Evolutionary conservation across 2,329 filamentous ascomycete genomes (phyloP), one percentile per base, ranked within the genome.

Genomic region (Beauveria sp.): DNA sequence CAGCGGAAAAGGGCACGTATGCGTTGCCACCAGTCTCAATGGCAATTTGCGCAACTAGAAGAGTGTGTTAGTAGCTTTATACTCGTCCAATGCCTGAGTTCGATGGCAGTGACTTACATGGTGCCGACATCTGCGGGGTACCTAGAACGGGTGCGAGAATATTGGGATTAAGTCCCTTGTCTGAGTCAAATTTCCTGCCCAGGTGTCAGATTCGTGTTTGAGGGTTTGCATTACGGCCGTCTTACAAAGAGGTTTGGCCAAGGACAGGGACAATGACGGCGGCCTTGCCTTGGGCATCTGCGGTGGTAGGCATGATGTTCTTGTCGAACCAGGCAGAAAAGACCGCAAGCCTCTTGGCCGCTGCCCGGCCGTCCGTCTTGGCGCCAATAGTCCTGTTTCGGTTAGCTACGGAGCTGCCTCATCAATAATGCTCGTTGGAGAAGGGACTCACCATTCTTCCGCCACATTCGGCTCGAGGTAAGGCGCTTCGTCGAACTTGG

Each of bases 311-410:
- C 61, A 71, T 66, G 61, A 75, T 62, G 5, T 67, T 66, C 24
- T 68, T 22, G 22, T 65, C 55, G 61, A 76, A 75, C 74, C 74
- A 76, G 22, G 63, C 51, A 9, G 63, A 66, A 53, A 73, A 74
- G 1, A 71, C 62, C 1, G 63, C 47, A 3, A 75, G 63, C 18
- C 70, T 69, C 38, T 60, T 53, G 1, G 14, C 12, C 2, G 40
- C 38, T 2, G 58, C 45, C 43, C 40, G 54, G n/a, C 28, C 28
- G 30, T 60, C 50, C 14, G 14, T 6, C 20, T 40, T 54, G 5
- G 58, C 50, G 9, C 72, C 72, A 7, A 65, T 46, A 26, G 62
- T 28, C 70, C 71, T 73, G 34, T 5, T 22, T 26, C n/a, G 2
- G 14, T 49, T 28, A 50, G 56, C 14, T 9, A 14, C 5, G 47